Evolutionary conservation across 2,329 filamentous ascomycete species (phyloP).

Genomic region (Microsporum ferrugineum): DNA sequence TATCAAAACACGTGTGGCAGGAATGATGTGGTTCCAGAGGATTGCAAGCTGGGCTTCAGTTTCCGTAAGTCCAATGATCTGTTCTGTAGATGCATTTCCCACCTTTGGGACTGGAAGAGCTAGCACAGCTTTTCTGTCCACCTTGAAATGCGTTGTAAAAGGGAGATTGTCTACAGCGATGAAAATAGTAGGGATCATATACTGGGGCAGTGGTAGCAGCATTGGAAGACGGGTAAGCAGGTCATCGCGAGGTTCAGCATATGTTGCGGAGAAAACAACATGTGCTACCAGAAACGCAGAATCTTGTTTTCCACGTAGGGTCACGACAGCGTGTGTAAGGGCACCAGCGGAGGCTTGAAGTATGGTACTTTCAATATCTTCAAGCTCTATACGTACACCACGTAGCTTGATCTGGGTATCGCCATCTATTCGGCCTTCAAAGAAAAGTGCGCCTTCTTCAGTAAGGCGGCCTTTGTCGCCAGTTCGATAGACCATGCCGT

Average conservation of each 20-base stretch:
- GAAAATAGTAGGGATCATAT: slow-evolving; percentile 11
- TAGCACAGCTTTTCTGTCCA: slow-evolving; percentile 7
- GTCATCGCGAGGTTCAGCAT: neutral
- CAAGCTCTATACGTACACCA: slow-evolving; percentile 19
- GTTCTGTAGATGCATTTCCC: neutral
- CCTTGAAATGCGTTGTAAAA: slow-evolving; percentile 7
- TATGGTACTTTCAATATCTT: slow-evolving; percentile 2
- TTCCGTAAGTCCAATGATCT: neutral
- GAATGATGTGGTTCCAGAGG: slow-evolving; percentile 6
- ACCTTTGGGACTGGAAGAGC: slow-evolving; percentile 7
- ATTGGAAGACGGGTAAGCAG: neutral
- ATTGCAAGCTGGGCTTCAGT: neutral
- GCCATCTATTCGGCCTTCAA: slow-evolving; percentile 21
- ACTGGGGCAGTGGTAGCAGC: slow-evolving; percentile 9
- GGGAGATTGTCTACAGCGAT: slow-evolving; percentile 8
- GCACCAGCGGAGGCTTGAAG: neutral
- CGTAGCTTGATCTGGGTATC: slow-evolving; percentile 23
- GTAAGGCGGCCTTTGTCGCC: slow-evolving; percentile 16
- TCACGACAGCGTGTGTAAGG: neutral
- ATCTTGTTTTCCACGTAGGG: neutral
- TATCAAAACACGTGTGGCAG: neutral
- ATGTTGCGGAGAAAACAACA: neutral
- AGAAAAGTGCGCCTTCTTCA: slow-evolving; percentile 19
- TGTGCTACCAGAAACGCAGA: slow-evolving; percentile 5
- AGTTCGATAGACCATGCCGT: slow-evolving; percentile 7